Evolutionary conservation across 208 protist species (phyloP).

Genomic region (Phytomonas francai): DNA sequence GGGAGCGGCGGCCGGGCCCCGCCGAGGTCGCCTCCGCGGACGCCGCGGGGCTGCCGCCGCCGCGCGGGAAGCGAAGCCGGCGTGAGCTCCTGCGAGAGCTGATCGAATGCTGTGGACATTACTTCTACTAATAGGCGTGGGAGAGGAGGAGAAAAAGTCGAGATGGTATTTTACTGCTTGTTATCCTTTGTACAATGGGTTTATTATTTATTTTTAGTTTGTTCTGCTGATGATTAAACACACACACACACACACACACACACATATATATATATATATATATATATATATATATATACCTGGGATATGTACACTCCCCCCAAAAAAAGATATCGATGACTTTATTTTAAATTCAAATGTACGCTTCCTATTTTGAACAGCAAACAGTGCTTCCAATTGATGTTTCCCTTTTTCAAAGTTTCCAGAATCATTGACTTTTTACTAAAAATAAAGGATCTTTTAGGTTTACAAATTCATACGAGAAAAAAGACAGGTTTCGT

Average conservation of each 20-base stretch:
- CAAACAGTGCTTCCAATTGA: background rate
- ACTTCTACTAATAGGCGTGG: background rate
- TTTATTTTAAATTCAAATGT: background rate
- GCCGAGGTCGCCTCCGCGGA: constrained; percentile 30
- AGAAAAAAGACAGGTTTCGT: background rate
- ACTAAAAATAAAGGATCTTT: background rate
- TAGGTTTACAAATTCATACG: background rate
- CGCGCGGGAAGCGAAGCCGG: background rate
- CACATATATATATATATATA: background rate
- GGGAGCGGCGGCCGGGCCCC: too few relatives aligned
- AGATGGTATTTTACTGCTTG: constrained; percentile 1
- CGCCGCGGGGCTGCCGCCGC: background rate
- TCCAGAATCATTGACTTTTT: background rate
- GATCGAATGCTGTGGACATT: background rate
- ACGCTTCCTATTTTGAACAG: background rate
- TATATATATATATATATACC: background rate
- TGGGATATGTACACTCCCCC: background rate
- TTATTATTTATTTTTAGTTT: constrained; percentile 8
- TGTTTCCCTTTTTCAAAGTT: background rate
- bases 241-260: background rate
- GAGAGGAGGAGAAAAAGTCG: background rate
- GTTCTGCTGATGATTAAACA: constrained; percentile 5
- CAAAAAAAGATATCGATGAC: background rate
- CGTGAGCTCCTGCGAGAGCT: background rate
- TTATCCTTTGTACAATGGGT: constrained; percentile 3